These are phyloP conservation scores for Gigaspora rosea DNA, from an alignment of 192 early-diverging fungal species.

Conservation along the genomic window DNA sequence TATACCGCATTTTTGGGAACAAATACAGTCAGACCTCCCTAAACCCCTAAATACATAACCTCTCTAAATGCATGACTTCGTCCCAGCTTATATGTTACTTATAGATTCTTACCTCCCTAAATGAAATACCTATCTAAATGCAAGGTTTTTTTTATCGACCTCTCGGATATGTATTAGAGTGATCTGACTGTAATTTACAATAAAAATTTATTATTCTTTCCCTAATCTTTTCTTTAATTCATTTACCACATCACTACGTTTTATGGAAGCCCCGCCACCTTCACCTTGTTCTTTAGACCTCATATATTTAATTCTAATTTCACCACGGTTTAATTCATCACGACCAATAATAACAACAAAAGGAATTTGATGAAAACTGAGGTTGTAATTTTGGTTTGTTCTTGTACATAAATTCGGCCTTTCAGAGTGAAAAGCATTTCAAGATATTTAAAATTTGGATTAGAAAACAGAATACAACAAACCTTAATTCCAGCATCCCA, in stretches of 20 bases:
- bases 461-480: not conserved
- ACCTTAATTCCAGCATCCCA: constrained; percentile 89
- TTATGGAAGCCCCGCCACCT: constrained; percentile 57
- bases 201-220: not conserved
- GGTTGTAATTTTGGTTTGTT: constrained; percentile 77
- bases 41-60: too few species aligned
- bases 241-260: constrained; percentile 61
- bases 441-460: not conserved
- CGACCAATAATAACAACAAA: constrained; percentile 86
- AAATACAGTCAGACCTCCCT: too few species aligned
- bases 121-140: too few species aligned
- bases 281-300: constrained; percentile 56
- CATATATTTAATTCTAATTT: constrained; percentile 91
- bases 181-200: too few species aligned
- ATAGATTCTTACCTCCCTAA: too few species aligned
- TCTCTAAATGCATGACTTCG: too few species aligned
- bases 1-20: too few species aligned
- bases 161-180: too few species aligned
- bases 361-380: constrained; percentile 86
- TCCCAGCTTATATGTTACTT: too few species aligned
- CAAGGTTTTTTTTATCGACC: too few species aligned
- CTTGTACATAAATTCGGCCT: constrained; percentile 91
- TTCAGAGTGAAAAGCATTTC: not conserved
- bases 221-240: constrained; percentile 60
- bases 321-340: constrained; percentile 75